Percentiles rank a stretch among this genome's conserved stretches.
phyloP scores from a whole-genome alignment of 352 stramenopile genomes.

The Globisporangium cystogenes region DNA sequence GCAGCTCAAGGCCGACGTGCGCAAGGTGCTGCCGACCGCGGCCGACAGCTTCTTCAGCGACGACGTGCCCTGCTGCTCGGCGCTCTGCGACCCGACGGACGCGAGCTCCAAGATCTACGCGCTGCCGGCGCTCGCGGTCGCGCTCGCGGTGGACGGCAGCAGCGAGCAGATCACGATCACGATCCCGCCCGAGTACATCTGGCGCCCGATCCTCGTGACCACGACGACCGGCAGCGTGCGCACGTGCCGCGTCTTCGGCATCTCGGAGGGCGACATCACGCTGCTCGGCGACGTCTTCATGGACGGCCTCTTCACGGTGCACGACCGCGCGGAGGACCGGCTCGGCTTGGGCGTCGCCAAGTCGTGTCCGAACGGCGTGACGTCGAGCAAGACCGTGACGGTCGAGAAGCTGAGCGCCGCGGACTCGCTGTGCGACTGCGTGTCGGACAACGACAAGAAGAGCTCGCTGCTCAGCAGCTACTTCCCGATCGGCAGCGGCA shows the following conservation, averaged over 20 bases:
- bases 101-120: conserved; percentile 45
- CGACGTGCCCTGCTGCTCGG: conserved; percentile 56
- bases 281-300: conserved; percentile 82
- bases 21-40: conserved; percentile 30
- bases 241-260: conserved; percentile 70
- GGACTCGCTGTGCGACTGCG: conserved; percentile 58
- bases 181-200: conserved; percentile 79
- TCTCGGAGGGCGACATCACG: conserved; percentile 72
- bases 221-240: conserved; percentile 25
- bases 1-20: conserved; percentile 49
- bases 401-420: conserved; percentile 29
- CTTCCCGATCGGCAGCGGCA: conserved; percentile 44
- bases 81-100: conserved; percentile 65
- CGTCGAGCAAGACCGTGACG: conserved; percentile 59
- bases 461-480: conserved; percentile 57
- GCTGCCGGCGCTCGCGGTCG: conserved; percentile 57
- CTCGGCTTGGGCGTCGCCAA: conserved; percentile 61
- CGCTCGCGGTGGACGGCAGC: conserved; percentile 43
- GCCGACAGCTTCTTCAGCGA: conserved; percentile 68
- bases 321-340: conserved; percentile 51
- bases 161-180: conserved; percentile 65
- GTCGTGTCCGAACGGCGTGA: conserved; percentile 69
- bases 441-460: conserved; percentile 49
- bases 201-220: conserved; percentile 63
- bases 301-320: conserved; percentile 79